Evolutionary conservation across 257 asterid genomes (phyloP).

Genomic region (Capsicum rhomboideum): DNA sequence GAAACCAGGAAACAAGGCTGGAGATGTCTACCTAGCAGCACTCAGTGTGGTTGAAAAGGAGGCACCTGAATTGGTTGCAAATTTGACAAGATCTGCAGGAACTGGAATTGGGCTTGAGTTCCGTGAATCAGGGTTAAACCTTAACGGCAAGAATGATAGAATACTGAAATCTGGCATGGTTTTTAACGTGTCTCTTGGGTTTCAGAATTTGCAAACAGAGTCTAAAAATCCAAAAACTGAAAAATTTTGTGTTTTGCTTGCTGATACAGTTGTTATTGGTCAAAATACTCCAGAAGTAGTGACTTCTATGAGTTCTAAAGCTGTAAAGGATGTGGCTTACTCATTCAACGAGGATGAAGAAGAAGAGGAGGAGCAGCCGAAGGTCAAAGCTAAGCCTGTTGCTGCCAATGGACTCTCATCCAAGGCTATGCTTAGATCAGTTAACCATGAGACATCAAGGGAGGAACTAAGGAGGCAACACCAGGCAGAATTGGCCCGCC

Average conservation of each 20-base stretch:
- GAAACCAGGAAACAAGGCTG: constrained; percentile 20
- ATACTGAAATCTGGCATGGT: constrained; percentile 20
- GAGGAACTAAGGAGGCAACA: constrained; percentile 25
- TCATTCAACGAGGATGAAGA: constrained; percentile 24
- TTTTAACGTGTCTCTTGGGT: constrained; percentile 20
- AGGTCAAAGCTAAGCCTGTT: constrained; percentile 6
- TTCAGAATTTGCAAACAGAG: constrained; percentile 23
- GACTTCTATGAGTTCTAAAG: constrained; percentile 21
- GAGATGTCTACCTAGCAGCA: constrained; percentile 15
- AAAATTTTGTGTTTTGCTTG: constrained; percentile 15
- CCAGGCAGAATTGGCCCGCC: constrained; percentile 26
- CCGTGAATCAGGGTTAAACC: constrained; percentile 22
- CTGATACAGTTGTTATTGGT: constrained; percentile 23
- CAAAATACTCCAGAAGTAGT: constrained; percentile 14
- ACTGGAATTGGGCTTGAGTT: constrained; percentile 28
- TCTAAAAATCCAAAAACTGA: constrained; percentile 18
- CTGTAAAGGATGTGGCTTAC: constrained; percentile 25
- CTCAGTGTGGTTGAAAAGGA: constrained; percentile 16
- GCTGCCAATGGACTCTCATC: constrained; percentile 7
- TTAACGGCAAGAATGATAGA: constrained; percentile 18
- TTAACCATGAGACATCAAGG: constrained; percentile 21
- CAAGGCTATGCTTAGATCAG: constrained; percentile 25
- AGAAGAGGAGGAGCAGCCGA: constrained; percentile 13
- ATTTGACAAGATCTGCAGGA: constrained; percentile 22
- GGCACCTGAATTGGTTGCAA: constrained; percentile 20